These are phyloP conservation scores for Penicillium verrucosum DNA, from an alignment of 2,329 filamentous ascomycete species.

Conservation along the genomic window DNA sequence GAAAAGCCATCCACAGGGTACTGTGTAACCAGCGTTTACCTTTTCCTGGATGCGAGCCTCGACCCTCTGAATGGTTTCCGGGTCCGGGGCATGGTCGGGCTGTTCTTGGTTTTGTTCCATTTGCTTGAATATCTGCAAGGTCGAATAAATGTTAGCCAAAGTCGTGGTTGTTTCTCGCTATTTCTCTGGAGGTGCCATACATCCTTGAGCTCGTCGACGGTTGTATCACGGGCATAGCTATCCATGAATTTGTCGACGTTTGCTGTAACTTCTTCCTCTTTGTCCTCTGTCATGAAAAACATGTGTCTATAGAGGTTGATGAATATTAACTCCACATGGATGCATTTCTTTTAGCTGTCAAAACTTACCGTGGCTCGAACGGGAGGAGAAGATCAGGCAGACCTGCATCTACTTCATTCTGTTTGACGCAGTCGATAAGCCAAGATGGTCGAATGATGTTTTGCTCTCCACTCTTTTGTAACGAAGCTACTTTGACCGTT, in stretches of 20 bases:
- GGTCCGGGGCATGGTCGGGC: conserved; percentile 42
- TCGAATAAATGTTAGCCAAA: neutral
- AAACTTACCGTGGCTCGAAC: conserved; percentile 51
- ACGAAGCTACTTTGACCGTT: conserved; percentile 74
- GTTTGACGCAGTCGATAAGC: conserved; percentile 75
- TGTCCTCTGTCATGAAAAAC: conserved; percentile 62
- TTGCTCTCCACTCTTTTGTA: conserved; percentile 68
- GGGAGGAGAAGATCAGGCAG: conserved; percentile 61
- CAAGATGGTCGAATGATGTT: conserved; percentile 77
- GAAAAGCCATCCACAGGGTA: conserved; percentile 49
- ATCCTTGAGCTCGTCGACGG: conserved; percentile 58
- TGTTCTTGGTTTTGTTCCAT: conserved; percentile 33
- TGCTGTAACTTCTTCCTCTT: conserved; percentile 53
- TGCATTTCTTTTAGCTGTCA: conserved; percentile 28
- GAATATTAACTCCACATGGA: conserved; percentile 1
- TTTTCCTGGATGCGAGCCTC: conserved; percentile 54
- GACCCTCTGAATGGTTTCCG: conserved; percentile 54
- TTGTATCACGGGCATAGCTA: conserved; percentile 72
- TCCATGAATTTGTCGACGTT: conserved; percentile 78
- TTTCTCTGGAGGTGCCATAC: conserved; percentile 24
- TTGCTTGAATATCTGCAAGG: conserved; percentile 37
- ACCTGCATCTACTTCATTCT: conserved; percentile 53
- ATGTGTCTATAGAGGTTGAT: conserved; percentile 59
- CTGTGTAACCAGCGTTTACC: conserved; percentile 31
- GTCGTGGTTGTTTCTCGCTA: neutral